These are phyloP conservation scores for Primulina eburnea DNA, from an alignment of 257 asterid species.

Conservation along the genomic window DNA sequence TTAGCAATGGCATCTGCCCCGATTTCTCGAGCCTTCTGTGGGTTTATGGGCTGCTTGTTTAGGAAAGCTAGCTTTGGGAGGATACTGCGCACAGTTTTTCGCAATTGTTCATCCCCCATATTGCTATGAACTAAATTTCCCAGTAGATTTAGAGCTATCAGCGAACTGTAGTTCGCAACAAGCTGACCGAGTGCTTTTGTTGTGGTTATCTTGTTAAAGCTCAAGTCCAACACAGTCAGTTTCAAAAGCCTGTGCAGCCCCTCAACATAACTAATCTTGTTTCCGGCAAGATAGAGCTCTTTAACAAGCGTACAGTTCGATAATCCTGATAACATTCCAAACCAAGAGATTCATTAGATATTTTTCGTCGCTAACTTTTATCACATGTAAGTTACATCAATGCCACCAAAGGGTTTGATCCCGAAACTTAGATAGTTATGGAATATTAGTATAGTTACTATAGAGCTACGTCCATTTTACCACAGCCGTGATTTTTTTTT, in stretches of 20 bases:
- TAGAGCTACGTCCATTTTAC: too few relatives aligned
- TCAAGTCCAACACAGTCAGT: slow-evolving; percentile 66
- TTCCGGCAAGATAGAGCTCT: slow-evolving; percentile 78
- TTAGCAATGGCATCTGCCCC: slow-evolving; percentile 52
- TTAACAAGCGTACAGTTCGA: slow-evolving; percentile 63
- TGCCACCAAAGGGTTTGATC: neutral
- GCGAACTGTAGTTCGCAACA: slow-evolving; percentile 69
- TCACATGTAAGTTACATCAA: neutral
- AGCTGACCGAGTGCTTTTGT: slow-evolving; percentile 80
- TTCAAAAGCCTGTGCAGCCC: slow-evolving; percentile 83
- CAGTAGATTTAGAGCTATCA: slow-evolving; percentile 61
- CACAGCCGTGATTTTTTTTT: too few relatives aligned
- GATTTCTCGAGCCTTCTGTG: slow-evolving; percentile 61
- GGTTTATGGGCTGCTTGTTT: slow-evolving; percentile 60
- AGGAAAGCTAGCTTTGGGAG: slow-evolving; percentile 60
- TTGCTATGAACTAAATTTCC: slow-evolving; percentile 81
- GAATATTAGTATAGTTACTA: too few relatives aligned
- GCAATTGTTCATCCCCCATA: slow-evolving; percentile 58
- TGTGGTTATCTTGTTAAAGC: slow-evolving; percentile 79
- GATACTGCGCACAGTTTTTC: slow-evolving; percentile 57
- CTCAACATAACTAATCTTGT: slow-evolving; percentile 76
- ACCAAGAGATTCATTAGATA: slow-evolving; percentile 16
- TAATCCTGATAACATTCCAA: slow-evolving; percentile 43
- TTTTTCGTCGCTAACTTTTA: too few relatives aligned
- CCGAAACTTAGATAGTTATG: too few relatives aligned